These are phyloP conservation scores for Eucalyptus victrix DNA, from an alignment of 345 rosid genomes.

Conservation along the genomic window DNA sequence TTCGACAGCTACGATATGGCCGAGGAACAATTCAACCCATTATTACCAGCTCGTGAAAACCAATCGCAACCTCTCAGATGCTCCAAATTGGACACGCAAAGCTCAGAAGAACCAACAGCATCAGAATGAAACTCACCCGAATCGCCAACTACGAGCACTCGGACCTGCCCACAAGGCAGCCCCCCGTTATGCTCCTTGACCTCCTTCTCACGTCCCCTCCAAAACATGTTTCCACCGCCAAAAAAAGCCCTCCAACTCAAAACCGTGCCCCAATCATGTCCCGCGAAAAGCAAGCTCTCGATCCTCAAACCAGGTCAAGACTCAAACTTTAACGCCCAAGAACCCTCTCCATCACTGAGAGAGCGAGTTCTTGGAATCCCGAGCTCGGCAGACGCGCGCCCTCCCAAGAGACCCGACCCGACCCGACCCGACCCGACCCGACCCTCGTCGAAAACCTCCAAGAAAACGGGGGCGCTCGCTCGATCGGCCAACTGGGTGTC, in stretches of 20 bases:
- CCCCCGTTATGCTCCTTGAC: slow-evolving; percentile 60
- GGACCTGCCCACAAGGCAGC: slow-evolving; percentile 91
- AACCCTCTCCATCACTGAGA: neutral
- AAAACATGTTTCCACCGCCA: slow-evolving; percentile 36
- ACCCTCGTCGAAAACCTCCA: neutral
- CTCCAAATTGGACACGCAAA: neutral
- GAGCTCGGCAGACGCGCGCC: neutral
- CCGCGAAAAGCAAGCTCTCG: neutral
- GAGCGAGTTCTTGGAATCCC: neutral
- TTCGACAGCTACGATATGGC: neutral
- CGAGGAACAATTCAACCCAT: neutral
- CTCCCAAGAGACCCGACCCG: too few species aligned
- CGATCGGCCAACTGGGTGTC: neutral
- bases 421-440: neutral
- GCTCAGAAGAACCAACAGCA: neutral
- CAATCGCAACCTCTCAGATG: neutral
- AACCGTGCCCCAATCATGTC: neutral
- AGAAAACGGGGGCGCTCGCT: neutral
- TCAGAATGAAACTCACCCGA: slow-evolving; percentile 39
- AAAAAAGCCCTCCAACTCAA: neutral
- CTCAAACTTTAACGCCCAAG: neutral
- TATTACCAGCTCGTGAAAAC: neutral
- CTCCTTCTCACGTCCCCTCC: slow-evolving; percentile 93
- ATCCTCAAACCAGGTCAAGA: neutral
- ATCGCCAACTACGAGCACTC: slow-evolving; percentile 96